A percentile compares a stretch with the other conserved stretches of the same genome.
Evolutionary conservation across 768 basidiomycete genomes (phyloP).

Genomic region (Cyclocybe aegerita): DNA sequence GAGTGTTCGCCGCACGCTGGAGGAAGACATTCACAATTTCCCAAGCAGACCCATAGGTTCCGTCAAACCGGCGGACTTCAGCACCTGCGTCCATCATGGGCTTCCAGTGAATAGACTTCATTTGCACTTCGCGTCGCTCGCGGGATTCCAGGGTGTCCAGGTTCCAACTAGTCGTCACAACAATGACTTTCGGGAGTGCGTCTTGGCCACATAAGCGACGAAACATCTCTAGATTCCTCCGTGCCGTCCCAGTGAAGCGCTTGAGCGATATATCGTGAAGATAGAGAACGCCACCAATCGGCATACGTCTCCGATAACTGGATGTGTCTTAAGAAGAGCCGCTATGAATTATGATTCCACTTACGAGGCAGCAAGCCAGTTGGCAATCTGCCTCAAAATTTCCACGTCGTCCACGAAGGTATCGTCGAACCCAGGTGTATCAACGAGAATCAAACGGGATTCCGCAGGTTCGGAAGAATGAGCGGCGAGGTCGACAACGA

Average conservation of each 20-base stretch:
- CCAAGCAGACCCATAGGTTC: constrained; percentile 2
- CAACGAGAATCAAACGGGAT: constrained; percentile 10
- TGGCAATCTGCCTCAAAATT: constrained; percentile 13
- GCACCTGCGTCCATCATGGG: constrained; percentile 7
- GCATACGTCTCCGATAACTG: constrained; percentile 1
- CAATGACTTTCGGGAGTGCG: constrained; percentile 8
- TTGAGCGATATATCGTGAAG: constrained; percentile 14
- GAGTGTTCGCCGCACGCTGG: not conserved
- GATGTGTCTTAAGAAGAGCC: not conserved
- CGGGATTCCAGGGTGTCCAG: not conserved
- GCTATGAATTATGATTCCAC: not conserved
- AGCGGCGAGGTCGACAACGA: not conserved
- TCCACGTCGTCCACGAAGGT: constrained; percentile 11
- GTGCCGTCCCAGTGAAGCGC: constrained; percentile 4
- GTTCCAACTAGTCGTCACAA: constrained; percentile 16
- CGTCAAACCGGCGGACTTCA: not conserved
- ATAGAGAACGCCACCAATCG: constrained; percentile 9
- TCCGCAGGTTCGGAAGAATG: not conserved
- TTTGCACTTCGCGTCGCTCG: constrained; percentile 7
- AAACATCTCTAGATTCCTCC: constrained; percentile 7
- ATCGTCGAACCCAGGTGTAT: constrained; percentile 24
- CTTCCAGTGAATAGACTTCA: constrained; percentile 8
- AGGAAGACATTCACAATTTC: not conserved
- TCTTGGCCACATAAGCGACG: constrained; percentile 2
- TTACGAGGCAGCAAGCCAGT: constrained; percentile 16